phyloP scores from a whole-genome alignment of 1,284 basidiomycete genomes.

The Exobasidium cylindrosporum region DNA sequence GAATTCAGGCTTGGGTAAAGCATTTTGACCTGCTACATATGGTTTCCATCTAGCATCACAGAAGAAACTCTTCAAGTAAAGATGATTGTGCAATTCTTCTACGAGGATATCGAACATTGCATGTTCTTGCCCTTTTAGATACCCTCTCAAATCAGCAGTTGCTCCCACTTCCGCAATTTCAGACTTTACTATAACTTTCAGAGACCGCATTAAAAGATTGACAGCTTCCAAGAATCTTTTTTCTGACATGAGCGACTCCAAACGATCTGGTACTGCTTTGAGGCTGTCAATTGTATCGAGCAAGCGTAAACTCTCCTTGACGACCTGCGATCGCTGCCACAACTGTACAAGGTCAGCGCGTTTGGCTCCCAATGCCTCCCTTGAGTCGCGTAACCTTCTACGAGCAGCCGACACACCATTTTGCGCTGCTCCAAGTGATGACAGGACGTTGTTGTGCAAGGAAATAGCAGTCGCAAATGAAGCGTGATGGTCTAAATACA shows the following conservation, averaged over 20 bases:
- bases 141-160: constrained; percentile 79
- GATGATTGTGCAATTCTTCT: constrained; percentile 92
- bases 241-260: constrained; percentile 92
- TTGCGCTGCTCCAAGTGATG: constrained; percentile 37
- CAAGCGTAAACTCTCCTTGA: constrained; percentile 49
- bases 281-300: constrained; percentile 61
- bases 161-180: constrained; percentile 95
- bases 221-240: constrained; percentile 89
- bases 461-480: constrained; percentile 55
- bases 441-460: constrained; percentile 47
- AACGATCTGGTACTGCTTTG: constrained; percentile 82
- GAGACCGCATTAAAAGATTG: constrained; percentile 77
- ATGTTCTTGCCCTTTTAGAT: constrained; percentile 78
- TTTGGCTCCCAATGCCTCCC: constrained; percentile 50
- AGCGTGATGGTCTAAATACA: constrained; percentile 43
- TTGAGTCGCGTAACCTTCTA: constrained; percentile 38
- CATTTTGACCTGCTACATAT: constrained; percentile 75
- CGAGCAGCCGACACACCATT: constrained; percentile 38
- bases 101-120: constrained; percentile 70
- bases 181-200: constrained; percentile 84
- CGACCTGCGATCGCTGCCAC: constrained; percentile 49
- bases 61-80: constrained; percentile 97
- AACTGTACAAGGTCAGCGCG: constrained; percentile 53
- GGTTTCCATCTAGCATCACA: constrained; percentile 86
- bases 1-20: constrained; percentile 40